These are phyloP conservation scores for Lathyrus tuberosus DNA, from an alignment of 306 rosid species.

Conservation along the genomic window DNA sequence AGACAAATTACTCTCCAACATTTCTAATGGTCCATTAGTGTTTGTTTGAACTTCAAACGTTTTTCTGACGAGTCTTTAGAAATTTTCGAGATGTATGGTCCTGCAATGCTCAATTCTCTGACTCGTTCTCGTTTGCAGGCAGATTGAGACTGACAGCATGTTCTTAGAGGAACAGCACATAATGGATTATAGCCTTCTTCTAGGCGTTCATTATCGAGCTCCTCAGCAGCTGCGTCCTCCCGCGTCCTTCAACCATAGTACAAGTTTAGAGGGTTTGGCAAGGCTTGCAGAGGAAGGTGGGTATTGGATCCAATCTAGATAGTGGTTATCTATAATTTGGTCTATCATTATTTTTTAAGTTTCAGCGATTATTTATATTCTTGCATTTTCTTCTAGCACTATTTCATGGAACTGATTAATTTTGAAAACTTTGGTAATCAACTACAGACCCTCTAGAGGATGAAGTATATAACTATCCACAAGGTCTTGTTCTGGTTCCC, in stretches of 20 bases:
- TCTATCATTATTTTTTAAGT: constrained; percentile 27
- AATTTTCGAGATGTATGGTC: constrained; percentile 20
- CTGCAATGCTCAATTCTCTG: constrained; percentile 13
- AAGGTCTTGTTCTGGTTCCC: constrained; percentile 95
- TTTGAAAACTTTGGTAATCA: constrained; percentile 27
- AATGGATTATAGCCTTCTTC: constrained; percentile 96
- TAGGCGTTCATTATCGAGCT: constrained; percentile 98
- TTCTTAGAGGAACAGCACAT: constrained; percentile 88
- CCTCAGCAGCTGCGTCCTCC: constrained; percentile 75
- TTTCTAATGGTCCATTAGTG: not conserved
- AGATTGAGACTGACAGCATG: constrained; percentile 88
- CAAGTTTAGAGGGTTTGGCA: constrained; percentile 70
- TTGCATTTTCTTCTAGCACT: constrained; percentile 32
- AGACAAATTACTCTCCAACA: constrained; percentile 4
- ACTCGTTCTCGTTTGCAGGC: constrained; percentile 53
- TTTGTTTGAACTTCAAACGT: constrained; percentile 23
- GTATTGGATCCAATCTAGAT: constrained; percentile 32
- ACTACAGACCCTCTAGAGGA: constrained; percentile 86
- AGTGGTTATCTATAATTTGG: not conserved
- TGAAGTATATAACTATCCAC: constrained; percentile 76
- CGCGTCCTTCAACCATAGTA: constrained; percentile 47
- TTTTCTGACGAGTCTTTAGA: not conserved
- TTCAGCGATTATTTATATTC: constrained; percentile 9
- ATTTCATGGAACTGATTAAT: constrained; percentile 36
- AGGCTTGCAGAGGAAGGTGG: constrained; percentile 93